Conservation (phyloP, 2,329 filamentous ascomycete genomes). For the Epichloe aotearoae region DNA sequence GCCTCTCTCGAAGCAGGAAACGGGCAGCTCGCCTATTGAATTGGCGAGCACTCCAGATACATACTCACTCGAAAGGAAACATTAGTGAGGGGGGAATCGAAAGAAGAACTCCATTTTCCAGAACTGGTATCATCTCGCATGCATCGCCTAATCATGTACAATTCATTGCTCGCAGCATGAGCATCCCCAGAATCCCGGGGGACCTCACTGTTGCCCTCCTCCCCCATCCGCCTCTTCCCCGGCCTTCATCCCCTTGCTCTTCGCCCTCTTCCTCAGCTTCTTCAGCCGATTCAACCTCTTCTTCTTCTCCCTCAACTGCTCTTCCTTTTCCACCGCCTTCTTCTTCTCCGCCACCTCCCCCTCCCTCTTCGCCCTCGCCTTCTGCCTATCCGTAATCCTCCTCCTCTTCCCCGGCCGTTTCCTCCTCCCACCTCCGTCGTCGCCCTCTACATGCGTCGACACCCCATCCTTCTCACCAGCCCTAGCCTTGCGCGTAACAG, state of each 20-base stretch:
- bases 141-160: background rate
- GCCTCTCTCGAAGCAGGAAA: background rate
- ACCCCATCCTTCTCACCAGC: background rate
- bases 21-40: background rate
- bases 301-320: constrained; percentile 46
- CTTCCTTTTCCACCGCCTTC: constrained; percentile 35
- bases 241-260: constrained; percentile 44
- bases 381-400: constrained; percentile 37
- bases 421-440: constrained; percentile 16
- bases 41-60: no score
- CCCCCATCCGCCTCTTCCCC: no score
- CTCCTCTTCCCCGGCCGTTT: constrained; percentile 45
- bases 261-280: constrained; percentile 44
- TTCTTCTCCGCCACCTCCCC: constrained; percentile 24
- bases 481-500: constrained; percentile 17
- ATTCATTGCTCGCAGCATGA: background rate
- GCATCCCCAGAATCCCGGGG: constrained; percentile 7
- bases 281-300: constrained; percentile 46
- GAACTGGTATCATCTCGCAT: background rate
- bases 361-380: constrained; percentile 28
- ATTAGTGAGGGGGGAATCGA: no score
- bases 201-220: constrained; percentile 8
- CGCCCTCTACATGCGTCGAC: constrained; percentile 8
- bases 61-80: no score
- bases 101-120: background rate